Conservation (phyloP, 1,139 yeast genomes). For the Geotrichum citri-aurantii region DNA sequence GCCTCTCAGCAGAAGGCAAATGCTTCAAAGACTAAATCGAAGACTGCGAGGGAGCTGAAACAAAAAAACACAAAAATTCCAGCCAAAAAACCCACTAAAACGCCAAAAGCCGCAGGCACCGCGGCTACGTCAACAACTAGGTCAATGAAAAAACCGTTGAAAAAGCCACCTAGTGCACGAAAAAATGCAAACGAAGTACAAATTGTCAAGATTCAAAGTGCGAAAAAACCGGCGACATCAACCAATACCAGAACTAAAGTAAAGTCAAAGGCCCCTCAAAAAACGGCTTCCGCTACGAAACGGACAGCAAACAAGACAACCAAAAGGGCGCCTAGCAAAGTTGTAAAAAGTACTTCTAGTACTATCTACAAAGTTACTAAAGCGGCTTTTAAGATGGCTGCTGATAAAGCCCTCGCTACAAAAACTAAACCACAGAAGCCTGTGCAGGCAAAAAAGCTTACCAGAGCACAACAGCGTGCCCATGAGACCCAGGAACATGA, state of each 20-base stretch:
- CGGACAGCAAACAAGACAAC: background rate
- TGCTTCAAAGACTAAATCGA: background rate
- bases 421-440: too few relatives aligned
- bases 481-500: background rate
- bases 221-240: too few relatives aligned
- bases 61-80: background rate
- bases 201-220: background rate
- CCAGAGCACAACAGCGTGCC: background rate
- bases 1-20: background rate
- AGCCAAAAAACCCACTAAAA: background rate
- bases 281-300: background rate
- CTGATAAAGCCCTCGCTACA: background rate
- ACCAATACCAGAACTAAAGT: background rate
- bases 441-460: background rate
- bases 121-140: background rate
- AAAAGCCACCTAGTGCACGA: too few relatives aligned
- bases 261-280: background rate
- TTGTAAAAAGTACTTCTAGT: background rate
- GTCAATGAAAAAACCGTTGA: too few relatives aligned
- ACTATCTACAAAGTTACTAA: background rate
- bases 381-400: background rate
- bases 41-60: background rate
- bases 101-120: background rate
- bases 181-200: background rate
- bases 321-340: background rate